These are phyloP conservation scores for Malassezia yamatoensis DNA, from an alignment of 1,284 basidiomycete genomes.

Conservation along the genomic window DNA sequence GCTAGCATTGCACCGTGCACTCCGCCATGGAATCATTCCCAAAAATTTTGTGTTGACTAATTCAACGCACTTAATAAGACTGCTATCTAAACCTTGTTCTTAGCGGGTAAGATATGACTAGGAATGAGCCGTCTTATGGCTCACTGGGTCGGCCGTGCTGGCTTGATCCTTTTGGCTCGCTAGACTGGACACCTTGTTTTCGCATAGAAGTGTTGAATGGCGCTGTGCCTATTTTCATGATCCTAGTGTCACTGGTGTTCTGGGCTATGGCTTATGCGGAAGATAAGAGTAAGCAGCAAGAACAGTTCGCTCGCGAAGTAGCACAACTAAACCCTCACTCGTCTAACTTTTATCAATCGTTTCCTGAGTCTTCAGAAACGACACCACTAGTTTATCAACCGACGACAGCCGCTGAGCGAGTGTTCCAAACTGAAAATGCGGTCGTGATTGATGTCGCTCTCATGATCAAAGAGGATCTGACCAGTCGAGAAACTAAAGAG, in stretches of 20 bases:
- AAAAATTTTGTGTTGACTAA: no score
- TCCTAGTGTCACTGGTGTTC: neutral
- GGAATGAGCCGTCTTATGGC: neutral
- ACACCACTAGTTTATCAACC: neutral
- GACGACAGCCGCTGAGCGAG: constrained; percentile 11
- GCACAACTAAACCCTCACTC: constrained; percentile 12
- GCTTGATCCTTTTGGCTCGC: constrained; percentile 3
- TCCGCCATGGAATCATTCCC: no score
- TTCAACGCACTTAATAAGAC: no score
- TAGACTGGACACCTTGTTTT: constrained; percentile 15
- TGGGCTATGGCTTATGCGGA: neutral
- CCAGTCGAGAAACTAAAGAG: constrained; percentile 3
- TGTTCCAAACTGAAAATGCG: constrained; percentile 44
- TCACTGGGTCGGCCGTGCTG: neutral
- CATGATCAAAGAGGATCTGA: constrained; percentile 22
- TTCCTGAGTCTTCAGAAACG: neutral
- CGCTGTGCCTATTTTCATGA: neutral
- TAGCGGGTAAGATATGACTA: neutral
- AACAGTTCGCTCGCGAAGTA: constrained; percentile 5
- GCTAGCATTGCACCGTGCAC: no score
- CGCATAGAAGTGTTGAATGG: constrained; percentile 6
- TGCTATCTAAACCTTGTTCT: neutral
- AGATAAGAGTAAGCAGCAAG: neutral
- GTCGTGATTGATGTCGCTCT: constrained; percentile 45
- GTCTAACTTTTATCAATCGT: constrained; percentile 9